Conservation (phyloP, 2,329 filamentous ascomycete genomes). For the Xylariaceae sp. region DNA sequence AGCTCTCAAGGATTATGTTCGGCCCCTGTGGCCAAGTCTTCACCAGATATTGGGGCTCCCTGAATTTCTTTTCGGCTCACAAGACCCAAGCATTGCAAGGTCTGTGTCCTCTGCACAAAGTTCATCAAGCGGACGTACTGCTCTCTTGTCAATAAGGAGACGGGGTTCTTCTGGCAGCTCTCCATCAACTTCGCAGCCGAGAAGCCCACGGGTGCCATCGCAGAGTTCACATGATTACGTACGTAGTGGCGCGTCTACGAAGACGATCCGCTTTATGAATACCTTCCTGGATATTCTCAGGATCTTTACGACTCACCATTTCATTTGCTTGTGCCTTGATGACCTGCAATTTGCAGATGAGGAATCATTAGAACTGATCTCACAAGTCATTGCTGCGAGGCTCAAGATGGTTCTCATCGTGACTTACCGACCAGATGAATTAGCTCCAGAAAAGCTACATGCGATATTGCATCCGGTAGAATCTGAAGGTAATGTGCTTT, state of each 20-base stretch:
- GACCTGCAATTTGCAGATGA: slow-evolving; percentile 90
- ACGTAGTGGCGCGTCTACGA: slow-evolving; percentile 62
- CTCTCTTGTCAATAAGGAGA: slow-evolving; percentile 45
- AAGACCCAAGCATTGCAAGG: slow-evolving; percentile 46
- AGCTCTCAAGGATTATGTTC: slow-evolving; percentile 65
- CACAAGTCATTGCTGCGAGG: slow-evolving; percentile 77
- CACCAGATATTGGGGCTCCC: slow-evolving; percentile 67
- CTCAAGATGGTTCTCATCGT: slow-evolving; percentile 84
- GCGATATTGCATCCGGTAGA: slow-evolving; percentile 60
- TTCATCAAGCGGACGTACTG: slow-evolving; percentile 40
- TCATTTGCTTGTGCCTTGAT: slow-evolving; percentile 88
- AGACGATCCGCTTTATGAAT: slow-evolving; percentile 79
- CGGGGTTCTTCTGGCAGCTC: slow-evolving; percentile 57
- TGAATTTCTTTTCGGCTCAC: slow-evolving; percentile 70
- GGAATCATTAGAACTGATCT: slow-evolving; percentile 83
- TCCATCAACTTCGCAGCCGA: slow-evolving; percentile 43
- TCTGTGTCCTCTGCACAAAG: slow-evolving; percentile 46
- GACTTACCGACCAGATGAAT: slow-evolving; percentile 73
- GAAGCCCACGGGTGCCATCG: slow-evolving; percentile 48
- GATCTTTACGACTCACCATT: slow-evolving; percentile 80
- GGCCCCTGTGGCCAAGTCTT: slow-evolving; percentile 68
- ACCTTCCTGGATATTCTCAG: slow-evolving; percentile 86
- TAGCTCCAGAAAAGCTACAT: slow-evolving; percentile 61
- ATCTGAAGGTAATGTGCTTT: slow-evolving; percentile 52
- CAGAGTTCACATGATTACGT: slow-evolving; percentile 66